Base-by-base conservation (phyloP, 2,329 filamentous ascomycete species). In the Lachnellula cervina region DNA sequence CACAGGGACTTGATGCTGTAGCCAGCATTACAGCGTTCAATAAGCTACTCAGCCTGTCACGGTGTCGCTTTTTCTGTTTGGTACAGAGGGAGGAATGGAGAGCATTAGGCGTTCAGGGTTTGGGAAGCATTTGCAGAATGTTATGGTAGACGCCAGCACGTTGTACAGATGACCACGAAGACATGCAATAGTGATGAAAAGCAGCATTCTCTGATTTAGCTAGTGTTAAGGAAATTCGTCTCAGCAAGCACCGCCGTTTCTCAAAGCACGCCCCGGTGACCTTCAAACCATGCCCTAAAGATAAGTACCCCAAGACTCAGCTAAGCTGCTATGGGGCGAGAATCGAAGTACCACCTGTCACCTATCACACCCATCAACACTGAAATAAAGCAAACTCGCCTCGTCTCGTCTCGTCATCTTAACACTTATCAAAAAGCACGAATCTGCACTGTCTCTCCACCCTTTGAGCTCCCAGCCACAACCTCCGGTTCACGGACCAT, bases 401-500 rank as follows among this genome's bases (percentile, higher is more conserved):
- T 51, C 34, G 14, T 38, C 17, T 47, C 34, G 14, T 38, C 17
- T 47, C 17, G 35, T 32, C 25, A 28, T 51, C 19, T 51, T 37
- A 45, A 14, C 17, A 45, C 47, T 53, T 51, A 40, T 59, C 25
- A 58, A 35, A 51, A 40, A 32, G 43, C 52, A 40, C 51, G 55
- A 52, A 63, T 38, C 23, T 49, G 51, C 19, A 59, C 55, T 54
- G 16, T 56, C 54, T 51, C 74, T 72, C 45, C 76, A 77, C 76
- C 75, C 52, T 68, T 78, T 59, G 77, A 59, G 28, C 50, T 55
- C 50, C 60, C 56, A 7, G 51, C 59, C 43, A 58, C 48, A 44
- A 21, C 44, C 17, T 58, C 57, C 51, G 88, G 87, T 76, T 91
- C 87, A 58, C 89, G 79, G 51, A 93, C 86, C 89, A 95, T 95